Conservation (phyloP, 768 basidiomycete species). For the Chlorophyllum brunneum region DNA sequence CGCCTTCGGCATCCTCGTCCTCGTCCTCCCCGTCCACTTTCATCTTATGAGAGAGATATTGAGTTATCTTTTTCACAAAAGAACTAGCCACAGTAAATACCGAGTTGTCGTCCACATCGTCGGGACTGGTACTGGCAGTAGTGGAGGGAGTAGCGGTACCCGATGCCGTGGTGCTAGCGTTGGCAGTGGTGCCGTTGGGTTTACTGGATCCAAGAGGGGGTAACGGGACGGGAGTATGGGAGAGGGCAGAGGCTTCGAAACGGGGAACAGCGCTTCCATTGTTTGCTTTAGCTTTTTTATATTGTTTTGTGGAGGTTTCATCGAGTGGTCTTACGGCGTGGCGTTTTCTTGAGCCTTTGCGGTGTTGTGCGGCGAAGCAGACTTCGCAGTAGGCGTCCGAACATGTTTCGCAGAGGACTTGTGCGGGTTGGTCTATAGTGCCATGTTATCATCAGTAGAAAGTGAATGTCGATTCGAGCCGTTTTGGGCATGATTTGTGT, state of each 20-base stretch:
- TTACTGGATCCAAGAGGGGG: background rate
- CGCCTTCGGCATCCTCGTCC: constrained; percentile 18
- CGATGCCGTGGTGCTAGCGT: background rate
- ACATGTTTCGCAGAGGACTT: constrained; percentile 70
- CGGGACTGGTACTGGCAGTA: background rate
- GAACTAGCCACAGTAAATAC: constrained; percentile 22
- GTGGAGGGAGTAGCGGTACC: constrained; percentile 8
- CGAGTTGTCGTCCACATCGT: constrained; percentile 24
- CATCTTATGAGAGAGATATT: constrained; percentile 34
- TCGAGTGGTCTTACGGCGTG: constrained; percentile 53
- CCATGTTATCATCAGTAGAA: too few relatives aligned
- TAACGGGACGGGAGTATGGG: background rate
- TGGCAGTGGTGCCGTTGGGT: background rate
- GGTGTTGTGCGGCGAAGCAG: constrained; percentile 80
- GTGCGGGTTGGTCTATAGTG: constrained; percentile 73
- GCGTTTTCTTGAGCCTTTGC: constrained; percentile 72
- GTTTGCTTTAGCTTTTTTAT: constrained; percentile 27
- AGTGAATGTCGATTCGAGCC: too few relatives aligned
- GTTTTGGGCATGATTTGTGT: background rate
- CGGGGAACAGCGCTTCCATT: constrained; percentile 14
- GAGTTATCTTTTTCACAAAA: constrained; percentile 13
- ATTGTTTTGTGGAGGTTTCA: constrained; percentile 15
- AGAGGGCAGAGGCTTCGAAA: background rate
- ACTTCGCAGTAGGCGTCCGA: constrained; percentile 77
- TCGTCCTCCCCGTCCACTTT: constrained; percentile 34